A percentile compares a stretch with the other conserved stretches of the same genome.
These are phyloP conservation scores for Candida morakotiae DNA, from an alignment of 805 yeast species.

Conservation along the genomic window DNA sequence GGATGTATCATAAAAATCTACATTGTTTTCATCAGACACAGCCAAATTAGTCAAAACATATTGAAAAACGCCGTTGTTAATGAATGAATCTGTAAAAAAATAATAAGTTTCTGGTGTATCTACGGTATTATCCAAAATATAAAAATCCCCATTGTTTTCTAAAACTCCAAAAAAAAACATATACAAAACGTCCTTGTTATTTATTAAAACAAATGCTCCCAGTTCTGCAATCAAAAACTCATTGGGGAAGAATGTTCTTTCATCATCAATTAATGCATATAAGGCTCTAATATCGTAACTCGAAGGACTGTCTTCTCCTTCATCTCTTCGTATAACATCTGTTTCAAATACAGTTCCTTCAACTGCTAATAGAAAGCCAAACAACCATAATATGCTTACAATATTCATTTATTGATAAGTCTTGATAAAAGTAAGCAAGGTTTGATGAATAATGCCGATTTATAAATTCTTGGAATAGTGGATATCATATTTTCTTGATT, in stretches of 20 bases:
- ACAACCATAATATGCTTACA: too few relatives aligned
- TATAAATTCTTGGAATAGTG: too few relatives aligned
- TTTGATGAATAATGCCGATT: too few relatives aligned
- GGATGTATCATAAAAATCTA: neutral
- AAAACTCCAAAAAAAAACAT: neutral
- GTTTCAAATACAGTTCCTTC: neutral
- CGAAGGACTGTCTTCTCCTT: neutral
- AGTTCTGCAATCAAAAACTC: neutral
- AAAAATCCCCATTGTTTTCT: neutral
- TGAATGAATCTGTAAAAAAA: neutral
- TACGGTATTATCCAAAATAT: neutral
- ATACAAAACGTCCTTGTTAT: neutral
- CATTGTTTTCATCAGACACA: neutral
- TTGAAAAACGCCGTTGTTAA: neutral
- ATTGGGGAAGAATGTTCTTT: neutral
- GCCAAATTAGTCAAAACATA: neutral
- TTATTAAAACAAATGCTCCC: neutral
- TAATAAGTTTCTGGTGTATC: neutral
- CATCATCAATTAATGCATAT: neutral
- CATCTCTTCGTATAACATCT: neutral
- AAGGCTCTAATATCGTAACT: neutral
- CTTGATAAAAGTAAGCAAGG: too few relatives aligned
- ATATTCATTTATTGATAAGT: too few relatives aligned
- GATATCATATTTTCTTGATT: too few relatives aligned
- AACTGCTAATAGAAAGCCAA: neutral